phyloP scores from a whole-genome alignment of 768 basidiomycete genomes.

The Naganishia randhawae region DNA sequence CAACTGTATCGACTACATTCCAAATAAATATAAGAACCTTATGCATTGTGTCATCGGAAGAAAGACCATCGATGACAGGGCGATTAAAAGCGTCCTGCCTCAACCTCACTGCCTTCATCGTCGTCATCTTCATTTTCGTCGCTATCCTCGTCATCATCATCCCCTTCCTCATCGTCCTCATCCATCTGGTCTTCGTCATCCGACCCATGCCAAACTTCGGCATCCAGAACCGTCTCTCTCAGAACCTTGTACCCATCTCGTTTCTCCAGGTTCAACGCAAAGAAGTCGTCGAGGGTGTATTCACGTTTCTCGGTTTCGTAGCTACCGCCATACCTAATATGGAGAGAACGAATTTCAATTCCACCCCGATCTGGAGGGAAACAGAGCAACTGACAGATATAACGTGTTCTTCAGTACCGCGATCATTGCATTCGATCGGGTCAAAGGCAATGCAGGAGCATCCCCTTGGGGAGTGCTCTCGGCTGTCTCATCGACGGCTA shows the following conservation, averaged over 20 bases:
- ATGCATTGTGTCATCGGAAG: not conserved
- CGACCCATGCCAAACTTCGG: constrained; percentile 55
- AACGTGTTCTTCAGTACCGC: constrained; percentile 77
- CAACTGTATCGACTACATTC: constrained; percentile 17
- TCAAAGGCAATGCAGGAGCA: constrained; percentile 55
- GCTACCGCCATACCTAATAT: constrained; percentile 72
- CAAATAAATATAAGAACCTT: not conserved
- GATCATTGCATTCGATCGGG: constrained; percentile 84
- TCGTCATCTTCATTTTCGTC: constrained; percentile 32
- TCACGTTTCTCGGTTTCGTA: constrained; percentile 76
- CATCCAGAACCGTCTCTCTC: constrained; percentile 64
- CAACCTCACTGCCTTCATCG: constrained; percentile 5
- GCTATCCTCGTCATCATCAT: constrained; percentile 39
- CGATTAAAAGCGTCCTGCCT: no score
- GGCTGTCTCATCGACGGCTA: not conserved
- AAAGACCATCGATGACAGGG: no score
- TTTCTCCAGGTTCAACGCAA: constrained; percentile 75
- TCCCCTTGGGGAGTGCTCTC: constrained; percentile 41
- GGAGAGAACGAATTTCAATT: not conserved
- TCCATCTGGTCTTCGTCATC: constrained; percentile 56
- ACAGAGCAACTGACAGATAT: constrained; percentile 63
- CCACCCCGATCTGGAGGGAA: not conserved
- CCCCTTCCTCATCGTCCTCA: constrained; percentile 47
- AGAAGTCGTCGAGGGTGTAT: constrained; percentile 85
- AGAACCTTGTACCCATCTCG: constrained; percentile 72